These are phyloP conservation scores for Pythium guiyangense DNA, from an alignment of 352 stramenopile genomes.

Conservation along the genomic window DNA sequence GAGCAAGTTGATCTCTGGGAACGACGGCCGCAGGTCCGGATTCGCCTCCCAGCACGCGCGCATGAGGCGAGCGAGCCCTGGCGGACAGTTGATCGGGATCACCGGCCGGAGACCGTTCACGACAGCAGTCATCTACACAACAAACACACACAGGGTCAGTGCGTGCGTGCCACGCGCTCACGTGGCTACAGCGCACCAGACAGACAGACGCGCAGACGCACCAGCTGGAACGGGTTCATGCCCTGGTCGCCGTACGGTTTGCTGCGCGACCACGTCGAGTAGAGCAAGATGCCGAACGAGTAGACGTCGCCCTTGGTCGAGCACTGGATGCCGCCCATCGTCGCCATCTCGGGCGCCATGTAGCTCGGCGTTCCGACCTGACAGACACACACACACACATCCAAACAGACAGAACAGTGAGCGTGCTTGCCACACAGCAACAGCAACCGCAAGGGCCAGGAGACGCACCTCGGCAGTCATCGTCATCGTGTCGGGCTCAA, in stretches of 20 bases:
- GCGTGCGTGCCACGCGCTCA: neutral
- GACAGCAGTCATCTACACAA: conserved; percentile 73
- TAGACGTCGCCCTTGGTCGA: conserved; percentile 88
- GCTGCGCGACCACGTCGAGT: conserved; percentile 84
- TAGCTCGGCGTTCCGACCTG: conserved; percentile 86
- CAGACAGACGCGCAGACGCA: conserved; percentile 19
- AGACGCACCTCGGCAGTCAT: conserved; percentile 71
- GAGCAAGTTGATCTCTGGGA: conserved; percentile 74
- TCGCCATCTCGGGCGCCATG: conserved; percentile 90
- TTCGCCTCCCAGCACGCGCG: conserved; percentile 78
- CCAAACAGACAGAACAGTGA: neutral
- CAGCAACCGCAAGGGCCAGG: neutral
- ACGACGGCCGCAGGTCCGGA: conserved; percentile 59
- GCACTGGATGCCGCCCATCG: conserved; percentile 83
- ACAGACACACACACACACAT: neutral
- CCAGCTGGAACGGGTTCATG: conserved; percentile 87
- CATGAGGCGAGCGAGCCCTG: conserved; percentile 74
- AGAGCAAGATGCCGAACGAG: conserved; percentile 82
- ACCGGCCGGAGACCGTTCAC: conserved; percentile 81
- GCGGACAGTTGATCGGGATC: conserved; percentile 78
- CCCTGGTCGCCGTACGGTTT: conserved; percentile 87
- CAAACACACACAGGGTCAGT: neutral
- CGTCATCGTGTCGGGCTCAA: conserved; percentile 79
- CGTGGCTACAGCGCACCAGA: too few species aligned
- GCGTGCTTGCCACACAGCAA: neutral